phyloP scores from a whole-genome alignment of 441 rosid genomes.

The Populus trichocarpa region DNA sequence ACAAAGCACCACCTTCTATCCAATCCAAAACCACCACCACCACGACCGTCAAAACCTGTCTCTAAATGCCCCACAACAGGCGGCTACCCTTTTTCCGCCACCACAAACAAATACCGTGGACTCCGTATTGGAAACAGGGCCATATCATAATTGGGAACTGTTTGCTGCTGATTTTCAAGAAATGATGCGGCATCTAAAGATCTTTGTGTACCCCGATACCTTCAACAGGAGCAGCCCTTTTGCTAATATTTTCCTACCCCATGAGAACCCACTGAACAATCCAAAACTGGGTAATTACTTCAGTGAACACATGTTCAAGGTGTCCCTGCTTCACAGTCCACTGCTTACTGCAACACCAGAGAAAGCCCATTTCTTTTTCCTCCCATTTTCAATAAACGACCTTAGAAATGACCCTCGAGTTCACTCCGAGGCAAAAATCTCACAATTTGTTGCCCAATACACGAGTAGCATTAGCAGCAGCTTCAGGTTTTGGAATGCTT shows the following conservation, averaged over 20 bases:
- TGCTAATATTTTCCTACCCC: slow-evolving; percentile 37
- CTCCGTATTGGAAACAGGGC: slow-evolving; percentile 11
- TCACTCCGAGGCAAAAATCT: slow-evolving; percentile 27
- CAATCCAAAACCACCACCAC: neutral
- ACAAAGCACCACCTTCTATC: neutral
- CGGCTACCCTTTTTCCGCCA: neutral
- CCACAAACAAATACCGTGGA: neutral
- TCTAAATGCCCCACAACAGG: neutral
- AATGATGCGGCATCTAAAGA: slow-evolving; percentile 38
- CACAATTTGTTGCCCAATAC: slow-evolving; percentile 29
- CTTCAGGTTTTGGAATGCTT: slow-evolving; percentile 40
- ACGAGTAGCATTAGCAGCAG: slow-evolving; percentile 12
- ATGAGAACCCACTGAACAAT: slow-evolving; percentile 25
- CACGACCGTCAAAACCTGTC: neutral
- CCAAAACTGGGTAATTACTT: slow-evolving; percentile 43
- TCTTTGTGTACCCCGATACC: slow-evolving; percentile 37
- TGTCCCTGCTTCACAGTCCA: slow-evolving; percentile 32
- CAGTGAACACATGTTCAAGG: slow-evolving; percentile 50
- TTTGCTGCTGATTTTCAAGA: slow-evolving; percentile 33
- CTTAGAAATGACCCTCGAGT: slow-evolving; percentile 43
- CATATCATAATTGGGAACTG: slow-evolving; percentile 38
- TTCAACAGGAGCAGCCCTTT: slow-evolving; percentile 15
- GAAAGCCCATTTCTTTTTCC: slow-evolving; percentile 39
- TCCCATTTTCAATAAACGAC: slow-evolving; percentile 42
- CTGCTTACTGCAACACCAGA: slow-evolving; percentile 22